Evolutionary conservation across 768 basidiomycete species (phyloP).

Genomic region (Clavulina sp.): DNA sequence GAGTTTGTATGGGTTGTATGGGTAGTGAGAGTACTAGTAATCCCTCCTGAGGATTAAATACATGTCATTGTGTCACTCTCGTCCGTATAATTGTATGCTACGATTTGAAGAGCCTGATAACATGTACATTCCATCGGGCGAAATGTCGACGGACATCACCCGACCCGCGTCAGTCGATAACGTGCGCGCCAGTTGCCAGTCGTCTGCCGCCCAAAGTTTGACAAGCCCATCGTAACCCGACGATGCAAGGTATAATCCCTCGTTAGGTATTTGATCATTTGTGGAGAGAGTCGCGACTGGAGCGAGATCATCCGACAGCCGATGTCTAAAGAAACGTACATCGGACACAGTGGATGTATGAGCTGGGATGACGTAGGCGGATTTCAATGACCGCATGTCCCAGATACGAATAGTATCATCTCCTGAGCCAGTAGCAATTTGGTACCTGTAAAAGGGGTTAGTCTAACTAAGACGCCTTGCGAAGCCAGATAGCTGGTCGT

Average conservation of each 20-base stretch:
- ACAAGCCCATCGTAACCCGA: conserved; percentile 90
- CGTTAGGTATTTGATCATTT: conserved; percentile 55
- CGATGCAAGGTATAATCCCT: conserved; percentile 84
- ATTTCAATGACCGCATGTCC: conserved; percentile 87
- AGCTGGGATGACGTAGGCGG: conserved; percentile 91
- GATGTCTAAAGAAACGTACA: conserved; percentile 70
- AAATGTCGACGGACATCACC: conserved; percentile 94
- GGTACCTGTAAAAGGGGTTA: conserved; percentile 42
- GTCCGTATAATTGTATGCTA: conserved; percentile 85
- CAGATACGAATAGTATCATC: conserved; percentile 98
- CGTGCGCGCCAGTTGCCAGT: conserved; percentile 84
- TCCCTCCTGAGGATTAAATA: not conserved
- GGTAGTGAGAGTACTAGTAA: too few species aligned
- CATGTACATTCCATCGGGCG: conserved; percentile 62
- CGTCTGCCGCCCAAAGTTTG: conserved; percentile 94
- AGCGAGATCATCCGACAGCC: conserved; percentile 19
- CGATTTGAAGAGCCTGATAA: conserved; percentile 86
- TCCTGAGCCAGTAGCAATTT: conserved; percentile 90
- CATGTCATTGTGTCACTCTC: conserved; percentile 25
- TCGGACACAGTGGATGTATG: conserved; percentile 92
- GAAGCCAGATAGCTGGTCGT: conserved; percentile 19
- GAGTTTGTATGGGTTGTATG: too few species aligned
- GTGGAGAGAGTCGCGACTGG: conserved; percentile 16
- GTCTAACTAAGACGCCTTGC: conserved; percentile 5
- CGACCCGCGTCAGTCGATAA: conserved; percentile 92